These are phyloP conservation scores for Paramarasmius palmivorus DNA, from an alignment of 1,284 basidiomycete species.

Conservation along the genomic window DNA sequence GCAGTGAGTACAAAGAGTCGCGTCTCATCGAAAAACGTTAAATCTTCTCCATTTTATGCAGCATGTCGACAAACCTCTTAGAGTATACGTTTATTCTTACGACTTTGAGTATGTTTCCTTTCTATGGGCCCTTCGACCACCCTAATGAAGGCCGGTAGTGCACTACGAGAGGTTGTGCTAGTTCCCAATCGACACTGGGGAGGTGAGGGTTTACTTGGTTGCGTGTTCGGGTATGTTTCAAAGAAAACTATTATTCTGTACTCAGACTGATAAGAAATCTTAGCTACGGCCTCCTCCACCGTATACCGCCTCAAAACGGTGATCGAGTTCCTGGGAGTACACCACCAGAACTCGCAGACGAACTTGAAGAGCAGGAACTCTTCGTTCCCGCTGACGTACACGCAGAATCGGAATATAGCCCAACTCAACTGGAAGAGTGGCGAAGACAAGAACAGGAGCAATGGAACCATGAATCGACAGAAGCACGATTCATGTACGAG, in stretches of 20 bases:
- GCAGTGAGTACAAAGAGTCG: conserved; percentile 51
- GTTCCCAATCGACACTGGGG: conserved; percentile 97
- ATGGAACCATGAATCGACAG: conserved; percentile 35
- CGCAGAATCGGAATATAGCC: conserved; percentile 31
- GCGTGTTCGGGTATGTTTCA: conserved; percentile 82
- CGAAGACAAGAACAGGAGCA: conserved; percentile 42
- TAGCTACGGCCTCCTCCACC: conserved; percentile 84
- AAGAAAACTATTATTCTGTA: neutral
- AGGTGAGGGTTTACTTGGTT: conserved; percentile 90
- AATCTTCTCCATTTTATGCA: conserved; percentile 29
- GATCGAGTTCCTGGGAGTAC: conserved; percentile 54
- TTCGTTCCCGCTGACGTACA: conserved; percentile 72
- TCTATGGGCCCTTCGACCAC: conserved; percentile 1
- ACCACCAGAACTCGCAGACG: conserved; percentile 54
- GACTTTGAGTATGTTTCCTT: conserved; percentile 85
- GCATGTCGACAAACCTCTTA: conserved; percentile 91
- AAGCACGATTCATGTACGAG: conserved; percentile 18
- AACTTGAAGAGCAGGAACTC: conserved; percentile 61
- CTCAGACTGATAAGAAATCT: conserved; percentile 8
- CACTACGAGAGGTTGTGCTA: conserved; percentile 87
- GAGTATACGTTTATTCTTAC: conserved; percentile 95
- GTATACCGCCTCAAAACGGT: conserved; percentile 74
- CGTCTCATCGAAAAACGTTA: neutral
- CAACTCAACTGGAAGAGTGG: conserved; percentile 34
- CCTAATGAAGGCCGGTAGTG: conserved; percentile 45